Percentiles rank a stretch among this genome's conserved stretches.
These are phyloP conservation scores for Cadophora sp. DNA, from an alignment of 2,329 filamentous ascomycete genomes.

Conservation along the genomic window DNA sequence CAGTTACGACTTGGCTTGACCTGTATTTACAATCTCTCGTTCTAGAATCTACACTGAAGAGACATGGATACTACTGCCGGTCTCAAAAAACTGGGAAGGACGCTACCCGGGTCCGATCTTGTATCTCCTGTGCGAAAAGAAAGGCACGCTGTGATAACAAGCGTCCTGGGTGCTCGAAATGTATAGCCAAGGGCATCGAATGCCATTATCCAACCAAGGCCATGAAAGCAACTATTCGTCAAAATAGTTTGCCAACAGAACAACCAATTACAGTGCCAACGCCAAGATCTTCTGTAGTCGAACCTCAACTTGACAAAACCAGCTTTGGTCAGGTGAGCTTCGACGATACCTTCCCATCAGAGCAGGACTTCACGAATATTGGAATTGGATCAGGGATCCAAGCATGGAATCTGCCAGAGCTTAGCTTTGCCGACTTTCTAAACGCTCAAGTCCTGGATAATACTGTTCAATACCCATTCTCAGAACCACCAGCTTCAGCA, in stretches of 20 bases:
- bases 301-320: conserved; percentile 27
- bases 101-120: conserved; percentile 45
- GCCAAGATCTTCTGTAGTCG: conserved; percentile 18
- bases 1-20: background rate
- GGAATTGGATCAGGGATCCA: conserved; percentile 24
- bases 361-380: conserved; percentile 30
- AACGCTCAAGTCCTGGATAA: conserved; percentile 32
- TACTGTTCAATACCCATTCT: conserved; percentile 29
- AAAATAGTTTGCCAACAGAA: conserved; percentile 24
- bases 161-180: conserved; percentile 49
- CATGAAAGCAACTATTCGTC: conserved; percentile 23
- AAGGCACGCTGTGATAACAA: conserved; percentile 50
- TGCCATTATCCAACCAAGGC: conserved; percentile 47
- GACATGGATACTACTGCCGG: conserved; percentile 54
- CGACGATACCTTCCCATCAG: conserved; percentile 31
- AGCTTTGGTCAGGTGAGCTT: conserved; percentile 29
- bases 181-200: conserved; percentile 45
- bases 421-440: conserved; percentile 37
- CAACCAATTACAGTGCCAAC: conserved; percentile 12
- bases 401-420: conserved; percentile 36
- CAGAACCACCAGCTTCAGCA: conserved; percentile 27
- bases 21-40: background rate
- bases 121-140: conserved; percentile 47
- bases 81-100: conserved; percentile 43
- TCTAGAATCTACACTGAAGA: conserved; percentile 51